Conservation (phyloP, 768 basidiomycete genomes). For the Trametes sanguinea region DNA sequence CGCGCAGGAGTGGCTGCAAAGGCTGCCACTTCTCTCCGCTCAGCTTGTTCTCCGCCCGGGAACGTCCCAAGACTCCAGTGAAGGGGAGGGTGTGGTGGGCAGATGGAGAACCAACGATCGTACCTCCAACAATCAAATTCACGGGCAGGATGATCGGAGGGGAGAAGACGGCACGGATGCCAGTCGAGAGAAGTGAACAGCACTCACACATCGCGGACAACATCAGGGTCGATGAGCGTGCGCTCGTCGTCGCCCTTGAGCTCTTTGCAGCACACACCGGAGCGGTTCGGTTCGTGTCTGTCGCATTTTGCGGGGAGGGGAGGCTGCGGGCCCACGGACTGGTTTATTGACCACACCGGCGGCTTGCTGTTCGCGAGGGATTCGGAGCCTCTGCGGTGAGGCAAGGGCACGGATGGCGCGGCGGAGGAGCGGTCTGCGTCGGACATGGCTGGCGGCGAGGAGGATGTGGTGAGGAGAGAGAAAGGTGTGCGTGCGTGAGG, state of each 20-base stretch:
- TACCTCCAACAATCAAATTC: too few species aligned
- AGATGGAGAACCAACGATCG: too few species aligned
- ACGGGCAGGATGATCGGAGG: too few species aligned
- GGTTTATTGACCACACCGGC: slow-evolving; percentile 67
- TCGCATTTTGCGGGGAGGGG: slow-evolving; percentile 63
- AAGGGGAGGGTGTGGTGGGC: background rate
- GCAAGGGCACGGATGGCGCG: slow-evolving; percentile 27
- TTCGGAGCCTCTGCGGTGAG: slow-evolving; percentile 22
- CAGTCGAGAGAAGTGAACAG: background rate
- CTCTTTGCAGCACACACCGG: slow-evolving; percentile 86
- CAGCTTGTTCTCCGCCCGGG: background rate
- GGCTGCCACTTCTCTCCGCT: background rate
- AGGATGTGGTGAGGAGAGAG: background rate
- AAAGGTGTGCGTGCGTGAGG: slow-evolving; percentile 2
- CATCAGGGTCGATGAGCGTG: slow-evolving; percentile 81
- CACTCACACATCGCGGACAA: slow-evolving; percentile 83
- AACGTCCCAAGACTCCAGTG: background rate
- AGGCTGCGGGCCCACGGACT: slow-evolving; percentile 38
- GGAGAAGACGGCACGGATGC: background rate
- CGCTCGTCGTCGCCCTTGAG: slow-evolving; percentile 80
- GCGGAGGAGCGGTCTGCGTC: background rate
- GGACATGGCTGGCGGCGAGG: slow-evolving; percentile 17
- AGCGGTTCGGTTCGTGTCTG: slow-evolving; percentile 47
- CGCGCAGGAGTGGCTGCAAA: background rate
- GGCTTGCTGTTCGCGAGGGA: slow-evolving; percentile 37